These are phyloP conservation scores for Dichomitus squalens DNA, from an alignment of 1,284 basidiomycete species.

Conservation along the genomic window DNA sequence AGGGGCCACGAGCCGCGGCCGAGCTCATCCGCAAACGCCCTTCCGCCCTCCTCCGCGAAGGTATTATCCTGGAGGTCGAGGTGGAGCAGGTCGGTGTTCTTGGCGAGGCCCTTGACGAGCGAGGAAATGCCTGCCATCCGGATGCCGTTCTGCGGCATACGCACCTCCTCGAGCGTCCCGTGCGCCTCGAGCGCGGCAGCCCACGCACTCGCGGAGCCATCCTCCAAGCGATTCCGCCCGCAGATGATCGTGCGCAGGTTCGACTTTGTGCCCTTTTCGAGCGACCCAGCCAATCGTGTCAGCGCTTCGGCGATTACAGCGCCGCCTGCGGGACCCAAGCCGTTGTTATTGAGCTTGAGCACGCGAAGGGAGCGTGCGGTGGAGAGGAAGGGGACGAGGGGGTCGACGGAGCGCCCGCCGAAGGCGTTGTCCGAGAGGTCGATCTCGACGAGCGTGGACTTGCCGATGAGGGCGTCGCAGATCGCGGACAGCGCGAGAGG, in stretches of 20 bases:
- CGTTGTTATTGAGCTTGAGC: constrained; percentile 96
- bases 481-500: constrained; percentile 88
- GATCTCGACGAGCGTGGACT: constrained; percentile 83
- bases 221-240: constrained; percentile 93
- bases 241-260: constrained; percentile 86
- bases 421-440: constrained; percentile 97
- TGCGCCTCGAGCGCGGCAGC: constrained; percentile 89
- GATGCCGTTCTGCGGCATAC: constrained; percentile 97
- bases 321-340: constrained; percentile 93
- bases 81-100: constrained; percentile 69
- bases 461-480: constrained; percentile 84
- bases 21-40: constrained; percentile 77
- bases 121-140: constrained; percentile 91
- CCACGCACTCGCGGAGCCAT: constrained; percentile 85
- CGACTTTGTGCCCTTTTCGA: constrained; percentile 64
- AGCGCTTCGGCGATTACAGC: constrained; percentile 86
- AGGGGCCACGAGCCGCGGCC: constrained; percentile 60
- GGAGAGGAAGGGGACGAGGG: constrained; percentile 89
- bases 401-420: constrained; percentile 93
- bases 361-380: constrained; percentile 80
- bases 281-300: constrained; percentile 73
- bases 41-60: constrained; percentile 75
- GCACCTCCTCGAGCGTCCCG: constrained; percentile 79
- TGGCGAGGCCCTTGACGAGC: constrained; percentile 76
- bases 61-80: constrained; percentile 98